Percentiles rank a stretch among this genome's conserved stretches.
Evolutionary conservation across 169 alveolate genomes (phyloP).

Genomic region (Neospora caninum): DNA sequence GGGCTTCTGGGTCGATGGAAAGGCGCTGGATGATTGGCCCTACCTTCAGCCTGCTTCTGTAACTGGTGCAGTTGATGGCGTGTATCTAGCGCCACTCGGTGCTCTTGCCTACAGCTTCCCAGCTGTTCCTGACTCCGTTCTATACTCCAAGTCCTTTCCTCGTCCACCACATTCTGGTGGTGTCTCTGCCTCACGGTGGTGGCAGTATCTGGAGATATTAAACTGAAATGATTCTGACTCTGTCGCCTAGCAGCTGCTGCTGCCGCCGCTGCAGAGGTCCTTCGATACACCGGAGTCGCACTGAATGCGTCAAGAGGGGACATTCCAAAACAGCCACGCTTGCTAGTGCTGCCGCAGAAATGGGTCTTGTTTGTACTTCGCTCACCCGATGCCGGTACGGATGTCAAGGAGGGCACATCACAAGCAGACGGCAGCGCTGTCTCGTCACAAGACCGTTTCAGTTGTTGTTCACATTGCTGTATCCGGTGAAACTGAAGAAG

Average conservation of each 20-base stretch:
- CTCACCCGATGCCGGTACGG: background rate
- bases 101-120: no score
- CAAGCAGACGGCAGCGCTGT: background rate
- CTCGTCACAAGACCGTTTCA: background rate
- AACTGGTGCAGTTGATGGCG: no score
- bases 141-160: no score
- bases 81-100: no score
- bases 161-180: no score
- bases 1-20: background rate
- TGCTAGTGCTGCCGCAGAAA: background rate
- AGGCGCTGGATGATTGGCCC: no score
- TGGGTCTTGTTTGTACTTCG: background rate
- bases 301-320: background rate
- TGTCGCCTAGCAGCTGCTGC: background rate
- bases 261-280: slow-evolving; percentile 14
- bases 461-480: background rate
- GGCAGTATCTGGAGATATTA: no score
- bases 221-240: background rate
- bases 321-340: background rate
- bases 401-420: background rate
- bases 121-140: no score
- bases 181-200: no score
- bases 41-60: no score
- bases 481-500: background rate
- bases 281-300: background rate